Percentiles rank a stretch among this genome's conserved stretches.
phyloP scores from a whole-genome alignment of 1,139 yeast species.

The Saccharomyces pastorianus region DNA sequence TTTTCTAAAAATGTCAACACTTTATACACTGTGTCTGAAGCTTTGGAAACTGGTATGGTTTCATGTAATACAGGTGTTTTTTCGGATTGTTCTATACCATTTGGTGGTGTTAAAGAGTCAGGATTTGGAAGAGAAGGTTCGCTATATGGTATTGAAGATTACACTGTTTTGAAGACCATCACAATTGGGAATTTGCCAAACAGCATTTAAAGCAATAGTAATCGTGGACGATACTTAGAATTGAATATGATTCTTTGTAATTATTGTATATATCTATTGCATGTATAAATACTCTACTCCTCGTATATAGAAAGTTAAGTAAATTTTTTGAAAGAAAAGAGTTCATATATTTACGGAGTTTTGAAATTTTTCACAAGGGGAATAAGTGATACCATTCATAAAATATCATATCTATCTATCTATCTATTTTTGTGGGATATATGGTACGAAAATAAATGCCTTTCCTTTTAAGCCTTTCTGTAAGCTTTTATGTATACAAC shows the following conservation, averaged over 20 bases:
- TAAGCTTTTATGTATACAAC: background rate
- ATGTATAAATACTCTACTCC: background rate
- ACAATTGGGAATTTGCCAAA: slow-evolving; percentile 37
- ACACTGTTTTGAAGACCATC: slow-evolving; percentile 55
- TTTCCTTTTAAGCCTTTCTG: background rate
- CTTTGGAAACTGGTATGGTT: slow-evolving; percentile 73
- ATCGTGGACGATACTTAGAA: background rate
- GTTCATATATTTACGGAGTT: background rate
- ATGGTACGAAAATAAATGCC: background rate
- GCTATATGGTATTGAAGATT: slow-evolving; percentile 66
- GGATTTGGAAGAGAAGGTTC: slow-evolving; percentile 84
- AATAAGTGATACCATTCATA: background rate
- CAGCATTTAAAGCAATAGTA: background rate
- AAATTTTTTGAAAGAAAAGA: background rate
- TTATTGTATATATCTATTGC: background rate
- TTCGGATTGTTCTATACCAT: slow-evolving; percentile 65
- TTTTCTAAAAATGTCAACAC: slow-evolving; percentile 59
- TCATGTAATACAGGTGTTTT: slow-evolving; percentile 68
- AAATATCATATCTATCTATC: background rate
- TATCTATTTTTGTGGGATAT: background rate
- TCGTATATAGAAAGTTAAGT: background rate
- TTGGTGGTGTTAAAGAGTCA: slow-evolving; percentile 73
- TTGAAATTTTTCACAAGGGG: background rate
- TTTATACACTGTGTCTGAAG: slow-evolving; percentile 60
- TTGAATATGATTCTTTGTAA: background rate